Evolutionary conservation across 371 early-diverging fungal genomes (phyloP), one percentile per base, ranked within the genome.

Genomic region (Mucor piriformis): DNA sequence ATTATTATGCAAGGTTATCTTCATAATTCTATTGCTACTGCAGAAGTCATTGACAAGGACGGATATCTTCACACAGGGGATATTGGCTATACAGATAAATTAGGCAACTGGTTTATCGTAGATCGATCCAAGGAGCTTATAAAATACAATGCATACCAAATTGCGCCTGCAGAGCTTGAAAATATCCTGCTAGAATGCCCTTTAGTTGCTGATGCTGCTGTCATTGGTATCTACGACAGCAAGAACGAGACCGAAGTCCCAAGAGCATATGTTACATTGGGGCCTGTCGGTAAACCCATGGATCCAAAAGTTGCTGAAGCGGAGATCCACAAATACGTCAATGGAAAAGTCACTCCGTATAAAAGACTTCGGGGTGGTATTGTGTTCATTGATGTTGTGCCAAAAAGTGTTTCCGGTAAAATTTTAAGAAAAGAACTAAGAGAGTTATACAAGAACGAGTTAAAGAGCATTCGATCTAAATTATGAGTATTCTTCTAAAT

Each of bases 11-110:
- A 67, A 25, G 91, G 89, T 0, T 89, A 91, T 59, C 65, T 81
- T 20, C 81, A 85, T 42, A 83, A 84, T 43, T 55, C 59, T 6
- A 71, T 83, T 56, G 91, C 88, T 0, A 92, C 92, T 0, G 67
- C 66, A 20, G 69, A 67, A 13, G 71, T 83, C 0, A 82, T 93
- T 53, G 86, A 84, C 54, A 33, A 34, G 0, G 73, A 81, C 20
- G 91, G 91, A 2, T 94, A 83, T 72, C 67, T 92, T 44, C 89
- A 85, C 51, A 91, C 91, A 0, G 94, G 93, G 7, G 95, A 95
- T 60, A 67, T 94, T 40, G 91, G 51, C n/a, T 67, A 80, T 20
- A 70, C 79, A 1, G 82, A 85, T 50, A 62, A 70, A 18, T 42
- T 79, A 3, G 86, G 85, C 7, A 64, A 77, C 42, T 82, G 90